These are phyloP conservation scores for Pseudogymnoascus sp. DNA, from an alignment of 2,329 filamentous ascomycete species.

Conservation along the genomic window DNA sequence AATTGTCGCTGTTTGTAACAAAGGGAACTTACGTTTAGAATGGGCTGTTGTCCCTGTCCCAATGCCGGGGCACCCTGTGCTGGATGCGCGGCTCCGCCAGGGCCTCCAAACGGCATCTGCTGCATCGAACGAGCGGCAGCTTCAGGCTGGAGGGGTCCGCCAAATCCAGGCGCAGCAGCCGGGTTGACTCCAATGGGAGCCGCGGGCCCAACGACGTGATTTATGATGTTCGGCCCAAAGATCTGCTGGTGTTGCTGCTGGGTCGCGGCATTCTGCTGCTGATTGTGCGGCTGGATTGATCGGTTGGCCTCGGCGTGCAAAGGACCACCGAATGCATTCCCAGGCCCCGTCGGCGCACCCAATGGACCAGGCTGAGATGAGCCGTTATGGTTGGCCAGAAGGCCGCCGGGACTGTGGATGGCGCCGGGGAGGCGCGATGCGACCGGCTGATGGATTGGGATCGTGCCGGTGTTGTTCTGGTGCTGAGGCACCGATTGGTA, in stretches of 20 bases:
- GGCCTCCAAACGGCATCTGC: conserved; percentile 48
- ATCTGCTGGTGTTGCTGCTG: conserved; percentile 51
- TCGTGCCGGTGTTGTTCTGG: conserved; percentile 79
- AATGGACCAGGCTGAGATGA: conserved; percentile 44
- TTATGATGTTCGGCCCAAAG: conserved; percentile 42
- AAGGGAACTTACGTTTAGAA: conserved; percentile 55
- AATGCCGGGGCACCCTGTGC: conserved; percentile 40
- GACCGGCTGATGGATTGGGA: conserved; percentile 90
- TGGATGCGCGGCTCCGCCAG: conserved; percentile 29
- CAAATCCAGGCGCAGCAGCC: conserved; percentile 58
- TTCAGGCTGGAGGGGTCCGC: conserved; percentile 45
- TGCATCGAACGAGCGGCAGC: conserved; percentile 50
- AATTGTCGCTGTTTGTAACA: background rate
- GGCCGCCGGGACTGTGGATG: conserved; percentile 85
- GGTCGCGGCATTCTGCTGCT: conserved; percentile 33
- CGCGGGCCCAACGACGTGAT: conserved; percentile 42
- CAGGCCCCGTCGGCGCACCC: conserved; percentile 28
- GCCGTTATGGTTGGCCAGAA: conserved; percentile 66
- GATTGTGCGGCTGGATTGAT: conserved; percentile 43
- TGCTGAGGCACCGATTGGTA: conserved; percentile 62
- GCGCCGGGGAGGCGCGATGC: conserved; percentile 71
- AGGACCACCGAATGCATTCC: conserved; percentile 44
- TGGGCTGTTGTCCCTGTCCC: conserved; percentile 75
- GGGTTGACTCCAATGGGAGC: conserved; percentile 49
- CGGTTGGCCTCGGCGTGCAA: conserved; percentile 46